Percentiles rank a stretch among this genome's conserved stretches.
Conservation (phyloP, 2,329 filamentous ascomycete genomes). For the Colletotrichum paranaense region DNA sequence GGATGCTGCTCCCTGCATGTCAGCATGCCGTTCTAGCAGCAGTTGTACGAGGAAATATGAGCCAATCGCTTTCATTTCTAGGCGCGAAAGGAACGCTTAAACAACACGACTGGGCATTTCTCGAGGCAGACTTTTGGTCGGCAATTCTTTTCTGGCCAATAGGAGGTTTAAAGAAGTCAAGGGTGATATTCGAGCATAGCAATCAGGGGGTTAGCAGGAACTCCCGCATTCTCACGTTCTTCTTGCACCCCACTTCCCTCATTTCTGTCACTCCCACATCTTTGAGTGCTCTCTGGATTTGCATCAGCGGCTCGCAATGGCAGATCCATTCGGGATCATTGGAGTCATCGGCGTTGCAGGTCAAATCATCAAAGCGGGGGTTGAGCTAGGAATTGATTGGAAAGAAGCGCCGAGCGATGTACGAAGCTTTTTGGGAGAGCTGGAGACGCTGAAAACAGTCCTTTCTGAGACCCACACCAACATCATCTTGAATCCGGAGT, state of each 20-base stretch:
- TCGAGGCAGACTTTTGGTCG: too few relatives aligned
- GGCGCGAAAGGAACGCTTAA: too few relatives aligned
- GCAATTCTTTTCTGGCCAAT: too few relatives aligned
- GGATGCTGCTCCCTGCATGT: too few relatives aligned
- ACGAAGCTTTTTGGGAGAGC: constrained; percentile 23
- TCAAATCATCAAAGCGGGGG: constrained; percentile 9
- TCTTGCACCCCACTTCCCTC: neutral
- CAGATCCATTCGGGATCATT: constrained; percentile 23
- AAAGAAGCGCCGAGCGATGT: constrained; percentile 32
- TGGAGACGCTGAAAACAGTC: constrained; percentile 23
- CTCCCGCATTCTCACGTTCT: neutral
- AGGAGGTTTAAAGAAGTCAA: too few relatives aligned
- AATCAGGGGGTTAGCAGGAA: neutral
- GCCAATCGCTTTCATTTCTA: too few relatives aligned
- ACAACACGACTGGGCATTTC: too few relatives aligned
- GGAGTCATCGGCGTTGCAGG: constrained; percentile 31
- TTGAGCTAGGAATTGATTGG: constrained; percentile 31
- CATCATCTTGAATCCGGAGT: constrained; percentile 37
- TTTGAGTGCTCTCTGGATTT: neutral
- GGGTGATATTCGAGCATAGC: neutral
- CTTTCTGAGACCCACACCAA: constrained; percentile 26
- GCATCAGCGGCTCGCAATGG: neutral
- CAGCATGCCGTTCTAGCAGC: too few relatives aligned
- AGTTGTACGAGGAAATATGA: too few relatives aligned
- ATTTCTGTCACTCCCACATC: neutral